Evolutionary conservation across 2,329 filamentous ascomycete genomes (phyloP).

Genomic region (Aspergillus pseudoviridinutans): DNA sequence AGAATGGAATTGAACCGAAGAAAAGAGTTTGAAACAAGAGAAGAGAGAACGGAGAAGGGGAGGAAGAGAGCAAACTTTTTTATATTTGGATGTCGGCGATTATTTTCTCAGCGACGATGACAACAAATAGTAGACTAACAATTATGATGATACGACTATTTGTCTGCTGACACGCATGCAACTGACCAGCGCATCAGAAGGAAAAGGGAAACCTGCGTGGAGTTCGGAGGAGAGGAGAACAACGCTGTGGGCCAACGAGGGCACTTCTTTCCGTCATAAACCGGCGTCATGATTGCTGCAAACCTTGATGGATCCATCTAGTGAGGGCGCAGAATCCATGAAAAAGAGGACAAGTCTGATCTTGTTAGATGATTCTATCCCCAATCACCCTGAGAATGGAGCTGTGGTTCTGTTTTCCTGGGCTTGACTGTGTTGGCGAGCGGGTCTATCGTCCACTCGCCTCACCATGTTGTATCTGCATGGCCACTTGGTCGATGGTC

Average conservation of each 20-base stretch:
- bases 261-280: neutral
- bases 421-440: conserved; percentile 17
- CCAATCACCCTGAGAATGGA: conserved; percentile 2
- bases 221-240: conserved; percentile 1
- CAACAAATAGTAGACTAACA: neutral
- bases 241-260: neutral
- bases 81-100: conserved; percentile 6
- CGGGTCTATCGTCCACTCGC: conserved; percentile 21
- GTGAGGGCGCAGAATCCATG: neutral
- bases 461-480: conserved; percentile 19
- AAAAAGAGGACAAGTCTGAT: neutral
- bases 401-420: neutral
- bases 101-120: neutral
- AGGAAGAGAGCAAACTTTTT: conserved; percentile 5
- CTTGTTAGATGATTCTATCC: conserved; percentile 1
- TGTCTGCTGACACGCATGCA: conserved; percentile 15
- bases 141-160: neutral
- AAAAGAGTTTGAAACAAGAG: neutral
- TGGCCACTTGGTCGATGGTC: conserved; percentile 20
- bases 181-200: conserved; percentile 19
- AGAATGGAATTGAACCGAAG: neutral
- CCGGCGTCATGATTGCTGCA: neutral
- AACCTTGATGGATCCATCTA: neutral
- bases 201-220: conserved; percentile 13
- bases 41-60: neutral